Evolutionary conservation across 257 asterid species (phyloP), one percentile per base, ranked within the genome.

Genomic region (Perilla frutescens): DNA sequence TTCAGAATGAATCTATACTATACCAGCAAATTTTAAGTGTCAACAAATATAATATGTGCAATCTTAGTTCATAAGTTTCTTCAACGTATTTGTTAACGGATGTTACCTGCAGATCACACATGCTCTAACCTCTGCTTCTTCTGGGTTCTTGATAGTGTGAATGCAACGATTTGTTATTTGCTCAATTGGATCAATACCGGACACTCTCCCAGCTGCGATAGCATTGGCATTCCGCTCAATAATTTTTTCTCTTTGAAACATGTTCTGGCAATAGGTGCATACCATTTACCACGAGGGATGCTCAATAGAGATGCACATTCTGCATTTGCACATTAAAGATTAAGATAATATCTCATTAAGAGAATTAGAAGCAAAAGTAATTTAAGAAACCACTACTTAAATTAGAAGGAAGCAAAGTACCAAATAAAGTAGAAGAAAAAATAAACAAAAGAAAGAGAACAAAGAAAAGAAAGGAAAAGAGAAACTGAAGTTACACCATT

Each of bases 61-160:
- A 65, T 48, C 8, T 56, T 64, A 20, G 12, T 77, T 32, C 71
- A 48, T 49, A 45, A 58, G 60, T 49, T 41, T 56, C 14, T 32
- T 36, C 50, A 34, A 14, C 45, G 55, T 20, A 56, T 65, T 53
- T 9, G 37, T 68, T 53, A 39, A n/a, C 8, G 75, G 14, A 66
- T 56, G 70, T 71, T 82, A 95, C 99, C 99, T 90, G 97, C 99
- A 95, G 68, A 95, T 82, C 48, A 88, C 98, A 78, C 99, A 95
- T 53, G 98, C 97, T 81, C 92, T 88, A 68, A 90, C 92, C 82
- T 90, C 96, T 49, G 96, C 91, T 70, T 89, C 98, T 79, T 92
- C 98, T 2, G 97, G 98, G 68, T 80, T 89, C 87, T 87, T 88
- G 65, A 95, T 91, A 68, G 73, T 81, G 57, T 98, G 99, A 75